These are phyloP conservation scores for Lumnitzera littorea DNA, from an alignment of 345 rosid genomes.

Conservation along the genomic window DNA sequence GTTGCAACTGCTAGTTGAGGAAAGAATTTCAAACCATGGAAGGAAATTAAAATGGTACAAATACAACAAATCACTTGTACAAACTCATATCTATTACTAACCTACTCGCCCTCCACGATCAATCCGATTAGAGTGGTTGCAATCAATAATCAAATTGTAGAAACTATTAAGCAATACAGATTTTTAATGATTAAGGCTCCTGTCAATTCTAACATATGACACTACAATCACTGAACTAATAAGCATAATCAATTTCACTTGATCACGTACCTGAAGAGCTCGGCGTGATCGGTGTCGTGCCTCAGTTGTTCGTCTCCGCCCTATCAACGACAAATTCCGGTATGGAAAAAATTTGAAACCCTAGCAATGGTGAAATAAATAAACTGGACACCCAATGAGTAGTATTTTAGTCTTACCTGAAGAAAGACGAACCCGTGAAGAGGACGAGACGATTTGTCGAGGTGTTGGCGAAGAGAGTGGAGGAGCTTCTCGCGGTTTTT, in stretches of 20 bases:
- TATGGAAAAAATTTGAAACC: not conserved
- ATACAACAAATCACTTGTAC: too few species aligned
- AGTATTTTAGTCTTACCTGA: slow-evolving; percentile 32
- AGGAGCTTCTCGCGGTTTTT: slow-evolving; percentile 60
- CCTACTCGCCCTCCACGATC: too few species aligned
- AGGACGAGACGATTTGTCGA: slow-evolving; percentile 39
- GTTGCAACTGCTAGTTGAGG: too few species aligned
- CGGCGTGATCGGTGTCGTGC: slow-evolving; percentile 83
- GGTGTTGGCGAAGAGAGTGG: slow-evolving; percentile 41
- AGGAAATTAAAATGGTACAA: too few species aligned
- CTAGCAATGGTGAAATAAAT: not conserved
- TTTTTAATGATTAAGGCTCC: too few species aligned
- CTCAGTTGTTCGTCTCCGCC: slow-evolving; percentile 86
- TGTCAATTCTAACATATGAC: too few species aligned
- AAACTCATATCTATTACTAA: too few species aligned
- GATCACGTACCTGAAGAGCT: slow-evolving; percentile 67
- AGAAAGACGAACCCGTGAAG: slow-evolving; percentile 68
- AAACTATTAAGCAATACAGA: too few species aligned
- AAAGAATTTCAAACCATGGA: too few species aligned
- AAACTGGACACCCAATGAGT: not conserved
- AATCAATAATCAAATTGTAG: too few species aligned
- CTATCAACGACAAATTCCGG: slow-evolving; percentile 15
- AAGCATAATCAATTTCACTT: not conserved
- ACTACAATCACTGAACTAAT: not conserved
- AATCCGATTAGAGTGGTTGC: too few species aligned